These are phyloP conservation scores for Pestalotiopsis sp. DNA, from an alignment of 2,329 filamentous ascomycete species.

Conservation along the genomic window DNA sequence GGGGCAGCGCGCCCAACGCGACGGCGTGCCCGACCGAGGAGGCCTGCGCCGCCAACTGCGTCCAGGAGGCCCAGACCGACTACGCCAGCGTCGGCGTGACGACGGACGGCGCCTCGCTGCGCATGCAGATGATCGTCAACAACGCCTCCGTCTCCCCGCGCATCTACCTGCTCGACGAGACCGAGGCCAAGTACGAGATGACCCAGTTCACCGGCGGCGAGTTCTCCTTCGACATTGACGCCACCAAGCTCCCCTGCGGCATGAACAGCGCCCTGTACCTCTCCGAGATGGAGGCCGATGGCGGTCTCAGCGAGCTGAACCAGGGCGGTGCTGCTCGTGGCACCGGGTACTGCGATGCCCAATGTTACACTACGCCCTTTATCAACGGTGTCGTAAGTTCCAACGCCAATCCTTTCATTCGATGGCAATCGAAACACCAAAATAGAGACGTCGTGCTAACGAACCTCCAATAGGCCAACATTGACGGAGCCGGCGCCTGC, in stretches of 20 bases:
- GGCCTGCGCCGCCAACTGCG: slow-evolving; percentile 55
- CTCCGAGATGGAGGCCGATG: slow-evolving; percentile 61
- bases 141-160: slow-evolving; percentile 42
- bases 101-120: slow-evolving; percentile 34
- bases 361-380: slow-evolving; percentile 39
- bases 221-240: slow-evolving; percentile 67
- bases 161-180: slow-evolving; percentile 59
- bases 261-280: slow-evolving; percentile 68
- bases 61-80: slow-evolving; percentile 52
- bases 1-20: slow-evolving; percentile 37
- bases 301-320: slow-evolving; percentile 51
- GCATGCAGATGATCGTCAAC: slow-evolving; percentile 40
- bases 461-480: slow-evolving; percentile 32
- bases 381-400: slow-evolving; percentile 39
- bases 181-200: slow-evolving; percentile 60
- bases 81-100: slow-evolving; percentile 41
- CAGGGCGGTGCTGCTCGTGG: slow-evolving; percentile 39
- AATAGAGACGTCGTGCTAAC: too few species aligned
- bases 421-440: too few species aligned
- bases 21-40: slow-evolving; percentile 50
- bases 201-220: slow-evolving; percentile 63
- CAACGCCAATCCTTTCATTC: not conserved
- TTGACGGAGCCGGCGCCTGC: slow-evolving; percentile 37
- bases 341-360: slow-evolving; percentile 41
- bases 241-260: slow-evolving; percentile 63